Evolutionary conservation across 2,329 filamentous ascomycete genomes (phyloP).

Genomic region (Cryphonectria parasitica): DNA sequence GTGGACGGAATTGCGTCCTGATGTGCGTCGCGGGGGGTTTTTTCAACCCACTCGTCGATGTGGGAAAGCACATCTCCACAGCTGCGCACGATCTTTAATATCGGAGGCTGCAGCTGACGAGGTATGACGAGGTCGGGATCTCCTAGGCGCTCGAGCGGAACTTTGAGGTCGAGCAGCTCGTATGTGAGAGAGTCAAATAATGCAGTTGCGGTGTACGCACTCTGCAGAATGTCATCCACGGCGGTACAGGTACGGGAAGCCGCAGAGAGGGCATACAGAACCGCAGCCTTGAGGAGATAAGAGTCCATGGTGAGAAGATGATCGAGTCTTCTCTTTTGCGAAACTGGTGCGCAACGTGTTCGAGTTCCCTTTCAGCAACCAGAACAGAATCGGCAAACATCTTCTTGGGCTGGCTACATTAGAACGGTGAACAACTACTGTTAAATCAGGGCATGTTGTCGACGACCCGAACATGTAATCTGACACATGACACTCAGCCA

Average conservation of each 20-base stretch:
- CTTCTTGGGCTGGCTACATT: background rate
- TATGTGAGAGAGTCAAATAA: constrained; percentile 23
- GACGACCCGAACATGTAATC: background rate
- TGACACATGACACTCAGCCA: background rate
- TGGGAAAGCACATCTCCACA: constrained; percentile 26
- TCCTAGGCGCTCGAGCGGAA: constrained; percentile 20
- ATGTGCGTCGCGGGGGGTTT: constrained; percentile 8
- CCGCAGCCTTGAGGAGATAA: constrained; percentile 23
- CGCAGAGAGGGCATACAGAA: constrained; percentile 22
- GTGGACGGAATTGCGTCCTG: constrained; percentile 15
- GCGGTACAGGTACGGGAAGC: constrained; percentile 17
- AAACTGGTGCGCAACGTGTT: no score
- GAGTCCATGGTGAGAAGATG: constrained; percentile 15
- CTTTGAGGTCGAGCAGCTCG: constrained; percentile 26
- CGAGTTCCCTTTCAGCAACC: background rate
- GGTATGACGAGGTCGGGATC: constrained; percentile 25
- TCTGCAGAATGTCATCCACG: constrained; percentile 21
- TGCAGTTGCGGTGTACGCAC: constrained; percentile 9
- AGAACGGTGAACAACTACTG: background rate
- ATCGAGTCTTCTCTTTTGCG: background rate
- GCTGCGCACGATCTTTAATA: constrained; percentile 19
- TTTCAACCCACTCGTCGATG: constrained; percentile 19
- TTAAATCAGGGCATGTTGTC: background rate
- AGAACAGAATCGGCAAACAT: background rate
- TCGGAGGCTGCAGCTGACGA: constrained; percentile 15